phyloP scores from a whole-genome alignment of 2,329 filamentous ascomycete species.

The Talaromyces sp. region DNA sequence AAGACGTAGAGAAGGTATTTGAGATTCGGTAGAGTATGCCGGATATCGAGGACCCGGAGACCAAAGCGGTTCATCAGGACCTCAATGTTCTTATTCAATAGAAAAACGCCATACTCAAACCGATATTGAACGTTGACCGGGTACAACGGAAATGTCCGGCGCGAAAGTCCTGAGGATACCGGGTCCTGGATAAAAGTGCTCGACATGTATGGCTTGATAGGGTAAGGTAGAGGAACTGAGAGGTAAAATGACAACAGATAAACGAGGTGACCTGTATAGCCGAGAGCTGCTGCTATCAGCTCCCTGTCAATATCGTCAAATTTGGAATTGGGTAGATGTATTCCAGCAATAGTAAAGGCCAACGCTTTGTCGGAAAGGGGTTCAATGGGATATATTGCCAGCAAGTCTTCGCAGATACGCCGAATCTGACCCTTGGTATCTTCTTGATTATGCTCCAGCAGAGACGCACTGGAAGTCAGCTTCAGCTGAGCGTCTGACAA shows the following conservation, averaged over 20 bases:
- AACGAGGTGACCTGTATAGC: slow-evolving; percentile 73
- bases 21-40: slow-evolving; percentile 88
- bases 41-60: slow-evolving; percentile 79
- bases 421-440: slow-evolving; percentile 81
- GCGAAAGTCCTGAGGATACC: slow-evolving; percentile 56
- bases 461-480: slow-evolving; percentile 55
- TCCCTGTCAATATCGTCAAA: slow-evolving; percentile 69
- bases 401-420: slow-evolving; percentile 81
- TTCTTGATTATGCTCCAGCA: slow-evolving; percentile 57
- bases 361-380: slow-evolving; percentile 65
- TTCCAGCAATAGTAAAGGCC: slow-evolving; percentile 76
- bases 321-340: slow-evolving; percentile 76
- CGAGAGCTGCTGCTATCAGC: slow-evolving; percentile 74
- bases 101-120: slow-evolving; percentile 93
- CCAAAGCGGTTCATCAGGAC: slow-evolving; percentile 64
- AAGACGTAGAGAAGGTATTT: slow-evolving; percentile 90
- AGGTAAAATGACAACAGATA: slow-evolving; percentile 80
- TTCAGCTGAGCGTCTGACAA: slow-evolving; percentile 62
- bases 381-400: slow-evolving; percentile 75
- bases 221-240: slow-evolving; percentile 74
- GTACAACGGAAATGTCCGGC: slow-evolving; percentile 78
- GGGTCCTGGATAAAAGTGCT: slow-evolving; percentile 73
- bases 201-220: slow-evolving; percentile 69
- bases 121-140: slow-evolving; percentile 74
- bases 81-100: slow-evolving; percentile 96